phyloP scores from a whole-genome alignment of 768 basidiomycete species.

The Agaricus sinodeliciosus region DNA sequence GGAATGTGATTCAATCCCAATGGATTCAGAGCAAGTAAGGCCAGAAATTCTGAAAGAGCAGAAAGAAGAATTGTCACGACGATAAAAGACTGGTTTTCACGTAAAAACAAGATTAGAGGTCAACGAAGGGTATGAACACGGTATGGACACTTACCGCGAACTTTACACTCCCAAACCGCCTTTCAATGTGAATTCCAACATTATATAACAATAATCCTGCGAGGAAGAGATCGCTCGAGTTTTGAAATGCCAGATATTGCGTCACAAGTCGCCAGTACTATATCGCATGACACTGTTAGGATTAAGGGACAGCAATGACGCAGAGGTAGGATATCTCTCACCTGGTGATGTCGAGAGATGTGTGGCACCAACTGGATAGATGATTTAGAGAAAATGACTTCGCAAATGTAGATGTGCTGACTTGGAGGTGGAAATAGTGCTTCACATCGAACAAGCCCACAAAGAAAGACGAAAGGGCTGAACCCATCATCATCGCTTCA shows the following conservation, averaged over 20 bases:
- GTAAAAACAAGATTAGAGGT: conserved; percentile 6
- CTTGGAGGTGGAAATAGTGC: conserved; percentile 84
- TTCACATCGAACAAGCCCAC: conserved; percentile 82
- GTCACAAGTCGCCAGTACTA: conserved; percentile 83
- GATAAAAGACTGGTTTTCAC: conserved; percentile 58
- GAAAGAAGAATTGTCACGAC: conserved; percentile 60
- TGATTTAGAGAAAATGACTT: conserved; percentile 8
- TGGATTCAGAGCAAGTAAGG: conserved; percentile 59
- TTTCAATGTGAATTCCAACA: conserved; percentile 65
- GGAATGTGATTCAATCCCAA: conserved; percentile 69
- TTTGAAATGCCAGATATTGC: conserved; percentile 74
- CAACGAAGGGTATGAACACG: conserved; percentile 15
- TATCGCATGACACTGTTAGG: conserved; percentile 16
- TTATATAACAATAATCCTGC: conserved; percentile 70
- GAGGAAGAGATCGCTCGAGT: conserved; percentile 81
- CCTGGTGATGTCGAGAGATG: conserved; percentile 86
- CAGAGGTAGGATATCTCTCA: conserved; percentile 23
- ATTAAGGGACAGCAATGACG: conserved; percentile 21
- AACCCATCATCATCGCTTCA: conserved; percentile 70
- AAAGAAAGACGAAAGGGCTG: conserved; percentile 65
- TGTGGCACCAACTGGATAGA: conserved; percentile 69
- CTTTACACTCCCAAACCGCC: conserved; percentile 83
- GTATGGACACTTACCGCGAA: conserved; percentile 56
- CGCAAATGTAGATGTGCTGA: conserved; percentile 22
- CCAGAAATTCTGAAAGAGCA: conserved; percentile 60